Base-by-base conservation (phyloP, 768 basidiomycete species). In the Collybiopsis confluens region DNA sequence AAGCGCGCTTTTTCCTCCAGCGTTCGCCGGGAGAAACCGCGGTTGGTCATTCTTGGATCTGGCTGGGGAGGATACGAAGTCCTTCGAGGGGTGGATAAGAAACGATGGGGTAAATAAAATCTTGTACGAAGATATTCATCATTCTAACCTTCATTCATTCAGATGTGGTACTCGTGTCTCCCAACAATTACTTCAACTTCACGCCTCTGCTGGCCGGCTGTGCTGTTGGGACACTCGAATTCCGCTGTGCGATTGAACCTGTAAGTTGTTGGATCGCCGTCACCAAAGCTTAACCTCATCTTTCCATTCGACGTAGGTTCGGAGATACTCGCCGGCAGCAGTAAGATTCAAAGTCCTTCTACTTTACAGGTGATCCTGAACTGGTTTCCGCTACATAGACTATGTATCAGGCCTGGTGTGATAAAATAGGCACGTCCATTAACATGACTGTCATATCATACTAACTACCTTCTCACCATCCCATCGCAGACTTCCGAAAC, bases 151-250 rank as follows among this genome's bases (percentile, higher is more conserved):
- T 4, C 44, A 16, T 46, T 55, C 44, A 10, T 23, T 0, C 57
- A 88, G 86, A 88, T 60, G 83, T 87, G 4, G 81, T 80, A 1
- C 65, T 88, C 15, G 54, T 90, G 23, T 86, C 86, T 4, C 85
- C 88, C 0, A 84, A 73, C 36, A 77, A 75, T 33, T 83, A 85
- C 67, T 87, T 86, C 69, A 85, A 84, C 62, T 85, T 85, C 58
- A 80, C 81, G 23, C 85, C 86, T 0, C 66, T 90, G 27, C 74
- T 89, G 1, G 85, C 86, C 0, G 74, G 82, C 45, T 81, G 86
- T 54, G 80, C 89, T 3, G 89, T 92, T 23, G 92, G 92, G 2
- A 92, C 92, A 5, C 72, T 95, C 44, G 90, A 92, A 59, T 91
- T 86, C 63, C 73, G 90, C 23, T 85, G 86, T 61, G 86, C 89